Evolutionary conservation across 2,329 filamentous ascomycete species (phyloP).

Genomic region (Fusarium hainanense): DNA sequence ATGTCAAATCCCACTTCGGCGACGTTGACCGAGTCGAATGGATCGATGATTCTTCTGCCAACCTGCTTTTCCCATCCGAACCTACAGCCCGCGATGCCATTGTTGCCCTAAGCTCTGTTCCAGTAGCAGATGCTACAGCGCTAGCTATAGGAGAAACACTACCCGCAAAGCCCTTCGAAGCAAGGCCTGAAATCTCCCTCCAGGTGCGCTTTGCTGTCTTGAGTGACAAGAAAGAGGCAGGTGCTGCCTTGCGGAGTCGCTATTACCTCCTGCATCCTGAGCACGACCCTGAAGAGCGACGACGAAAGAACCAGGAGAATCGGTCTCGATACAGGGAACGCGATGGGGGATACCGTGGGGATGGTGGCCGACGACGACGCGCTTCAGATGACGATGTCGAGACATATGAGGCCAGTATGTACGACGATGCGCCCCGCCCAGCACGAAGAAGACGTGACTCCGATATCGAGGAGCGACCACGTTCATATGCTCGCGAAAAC

Average conservation of each 20-base stretch:
- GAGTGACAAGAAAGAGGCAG: slow-evolving; percentile 81
- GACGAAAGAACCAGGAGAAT: slow-evolving; percentile 66
- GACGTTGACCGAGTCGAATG: slow-evolving; percentile 79
- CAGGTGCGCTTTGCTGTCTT: slow-evolving; percentile 78
- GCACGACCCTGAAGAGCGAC: slow-evolving; percentile 81
- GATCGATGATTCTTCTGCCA: slow-evolving; percentile 94
- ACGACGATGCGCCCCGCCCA: slow-evolving; percentile 72
- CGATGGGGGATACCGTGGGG: slow-evolving; percentile 52
- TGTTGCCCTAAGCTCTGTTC: slow-evolving; percentile 61
- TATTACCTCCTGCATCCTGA: slow-evolving; percentile 95
- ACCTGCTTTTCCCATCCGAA: slow-evolving; percentile 78
- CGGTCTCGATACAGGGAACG: slow-evolving; percentile 73
- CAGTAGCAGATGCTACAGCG: slow-evolving; percentile 64
- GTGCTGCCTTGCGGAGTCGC: slow-evolving; percentile 82
- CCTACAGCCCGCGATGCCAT: slow-evolving; percentile 65
- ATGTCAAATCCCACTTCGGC: slow-evolving; percentile 75
- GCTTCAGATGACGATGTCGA: slow-evolving; percentile 60
- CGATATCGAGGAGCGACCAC: slow-evolving; percentile 44
- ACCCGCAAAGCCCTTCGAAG: slow-evolving; percentile 74
- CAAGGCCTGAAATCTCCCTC: slow-evolving; percentile 75
- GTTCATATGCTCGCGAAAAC: slow-evolving; percentile 54
- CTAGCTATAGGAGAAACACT: slow-evolving; percentile 72
- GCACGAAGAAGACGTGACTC: slow-evolving; percentile 43
- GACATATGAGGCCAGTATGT: slow-evolving; percentile 80
- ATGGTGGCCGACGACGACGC: slow-evolving; percentile 58